phyloP scores from a whole-genome alignment of 257 asterid genomes.

The Gynochthodes officinalis region DNA sequence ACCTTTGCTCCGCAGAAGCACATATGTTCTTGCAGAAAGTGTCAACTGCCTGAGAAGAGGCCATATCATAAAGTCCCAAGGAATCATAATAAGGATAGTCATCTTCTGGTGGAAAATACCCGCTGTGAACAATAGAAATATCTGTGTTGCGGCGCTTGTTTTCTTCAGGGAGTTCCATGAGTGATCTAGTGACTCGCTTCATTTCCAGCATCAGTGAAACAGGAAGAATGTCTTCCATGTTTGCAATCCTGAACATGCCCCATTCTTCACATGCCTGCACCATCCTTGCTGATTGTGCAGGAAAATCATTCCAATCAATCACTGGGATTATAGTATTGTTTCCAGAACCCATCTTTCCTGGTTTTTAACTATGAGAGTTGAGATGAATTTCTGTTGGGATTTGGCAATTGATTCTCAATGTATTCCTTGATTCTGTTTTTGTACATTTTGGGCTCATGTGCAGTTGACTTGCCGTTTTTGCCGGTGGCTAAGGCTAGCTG shows the following conservation, averaged over 20 bases:
- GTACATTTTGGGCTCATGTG: too few species aligned
- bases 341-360: constrained; percentile 4
- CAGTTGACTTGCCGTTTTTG: too few species aligned
- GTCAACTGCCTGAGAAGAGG: constrained; percentile 37
- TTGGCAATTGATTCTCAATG: too few species aligned
- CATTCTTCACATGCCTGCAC: constrained; percentile 39
- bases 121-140: constrained; percentile 52
- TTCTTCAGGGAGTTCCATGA: constrained; percentile 52
- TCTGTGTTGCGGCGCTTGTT: constrained; percentile 43
- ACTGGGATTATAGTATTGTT: constrained; percentile 26
- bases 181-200: constrained; percentile 39
- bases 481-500: too few species aligned
- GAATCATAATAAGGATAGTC: constrained; percentile 62
- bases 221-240: constrained; percentile 27
- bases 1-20: constrained; percentile 59
- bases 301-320: constrained; percentile 38
- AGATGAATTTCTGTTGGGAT: too few species aligned
- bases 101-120: constrained; percentile 53
- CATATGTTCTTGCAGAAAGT: constrained; percentile 44
- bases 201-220: constrained; percentile 48
- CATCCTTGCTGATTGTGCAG: constrained; percentile 22
- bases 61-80: constrained; percentile 58
- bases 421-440: too few species aligned
- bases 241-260: constrained; percentile 40
- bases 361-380: too few species aligned